Evolutionary conservation across 345 rosid genomes (phyloP).

Genomic region (Erodium maritimum): DNA sequence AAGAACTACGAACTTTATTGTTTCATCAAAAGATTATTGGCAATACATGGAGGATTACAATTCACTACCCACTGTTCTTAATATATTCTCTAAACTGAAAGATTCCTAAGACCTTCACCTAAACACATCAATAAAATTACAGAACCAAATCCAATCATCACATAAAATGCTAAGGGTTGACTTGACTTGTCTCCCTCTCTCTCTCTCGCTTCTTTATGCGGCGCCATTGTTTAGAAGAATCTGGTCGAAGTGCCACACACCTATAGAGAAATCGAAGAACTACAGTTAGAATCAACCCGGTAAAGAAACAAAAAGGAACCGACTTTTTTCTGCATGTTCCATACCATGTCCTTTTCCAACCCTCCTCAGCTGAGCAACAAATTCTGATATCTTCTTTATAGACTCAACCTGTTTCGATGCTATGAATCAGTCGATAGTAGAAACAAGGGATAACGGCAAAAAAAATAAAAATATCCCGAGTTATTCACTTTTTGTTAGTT

Average conservation of each 20-base stretch:
- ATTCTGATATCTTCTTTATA: constrained; percentile 51
- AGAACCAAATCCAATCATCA: background rate
- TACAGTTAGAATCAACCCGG: background rate
- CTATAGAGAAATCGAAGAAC: constrained; percentile 14
- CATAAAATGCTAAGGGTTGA: background rate
- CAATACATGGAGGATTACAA: too few species aligned
- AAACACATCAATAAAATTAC: background rate
- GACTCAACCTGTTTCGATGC: constrained; percentile 44
- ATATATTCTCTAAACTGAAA: too few species aligned
- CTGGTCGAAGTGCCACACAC: constrained; percentile 54
- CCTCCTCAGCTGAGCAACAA: constrained; percentile 50
- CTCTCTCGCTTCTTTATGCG: too few species aligned
- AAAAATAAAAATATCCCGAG: too few species aligned
- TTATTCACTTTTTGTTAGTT: too few species aligned
- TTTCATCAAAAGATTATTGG: too few species aligned
- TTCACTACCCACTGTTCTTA: too few species aligned
- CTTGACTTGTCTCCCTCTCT: background rate
- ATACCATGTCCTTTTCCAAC: constrained; percentile 81
- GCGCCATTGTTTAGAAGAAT: constrained; percentile 29
- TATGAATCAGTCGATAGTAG: background rate
- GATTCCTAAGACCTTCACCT: too few species aligned
- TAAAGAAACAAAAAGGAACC: background rate
- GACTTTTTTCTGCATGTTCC: background rate
- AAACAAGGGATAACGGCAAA: background rate
- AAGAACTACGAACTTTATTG: too few species aligned